Evolutionary conservation across 495 filamentous ascomycete species (phyloP).

Genomic region (Hyaloscypha hepaticicola): DNA sequence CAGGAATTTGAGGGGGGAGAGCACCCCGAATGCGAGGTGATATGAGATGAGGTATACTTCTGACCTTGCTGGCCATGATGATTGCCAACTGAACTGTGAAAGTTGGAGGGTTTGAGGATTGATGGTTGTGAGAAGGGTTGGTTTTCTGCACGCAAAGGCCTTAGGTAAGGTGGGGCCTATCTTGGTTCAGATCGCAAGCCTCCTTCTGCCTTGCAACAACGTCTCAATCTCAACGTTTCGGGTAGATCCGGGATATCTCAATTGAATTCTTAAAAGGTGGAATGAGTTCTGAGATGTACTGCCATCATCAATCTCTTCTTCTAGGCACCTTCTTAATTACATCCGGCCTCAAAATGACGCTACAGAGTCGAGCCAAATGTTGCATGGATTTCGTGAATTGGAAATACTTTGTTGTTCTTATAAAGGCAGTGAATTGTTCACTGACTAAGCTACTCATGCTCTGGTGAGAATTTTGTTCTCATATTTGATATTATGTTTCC

Average conservation of each 20-base stretch:
- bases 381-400: too few species aligned
- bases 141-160: background rate
- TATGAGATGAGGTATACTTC: constrained; percentile 5
- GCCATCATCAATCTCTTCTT: too few species aligned
- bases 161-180: background rate
- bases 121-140: background rate
- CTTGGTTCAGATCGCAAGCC: background rate
- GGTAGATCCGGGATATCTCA: background rate
- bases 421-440: too few species aligned
- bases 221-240: background rate
- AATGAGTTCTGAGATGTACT: too few species aligned
- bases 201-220: background rate
- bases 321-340: too few species aligned
- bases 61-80: background rate
- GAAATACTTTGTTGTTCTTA: too few species aligned
- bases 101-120: background rate
- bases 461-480: too few species aligned
- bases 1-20: background rate
- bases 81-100: background rate
- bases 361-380: too few species aligned
- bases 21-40: background rate
- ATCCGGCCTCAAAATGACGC: too few species aligned
- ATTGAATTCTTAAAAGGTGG: background rate
- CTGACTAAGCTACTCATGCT: too few species aligned
- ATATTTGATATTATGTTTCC: too few species aligned